Evolutionary conservation across 768 basidiomycete genomes (phyloP), one percentile per base, ranked within the genome.

Genomic region (Hysterangium stoloniferum): DNA sequence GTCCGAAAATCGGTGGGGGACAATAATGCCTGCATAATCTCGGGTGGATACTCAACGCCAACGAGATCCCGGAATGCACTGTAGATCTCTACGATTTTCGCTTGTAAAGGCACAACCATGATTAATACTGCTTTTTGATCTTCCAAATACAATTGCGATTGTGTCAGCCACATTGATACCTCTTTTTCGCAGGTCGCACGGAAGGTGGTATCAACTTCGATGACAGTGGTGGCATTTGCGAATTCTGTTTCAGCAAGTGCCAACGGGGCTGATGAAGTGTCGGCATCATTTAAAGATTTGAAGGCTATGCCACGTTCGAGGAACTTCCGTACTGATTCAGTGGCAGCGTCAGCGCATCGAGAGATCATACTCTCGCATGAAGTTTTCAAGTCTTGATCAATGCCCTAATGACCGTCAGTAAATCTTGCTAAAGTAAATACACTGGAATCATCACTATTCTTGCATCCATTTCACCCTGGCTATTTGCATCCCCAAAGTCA

Each of bases 331-430:
- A 93, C 64, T 0, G 84, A 76, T 3, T 70, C 68, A 35, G 80
- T 80, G 22, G 87, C 73, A 0, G 71, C 64, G 33, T 71, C 67
- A 6, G 81, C 73, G 54, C 82, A 82, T 12, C 76, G 66, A 3
- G 72, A 66, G 52, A 98, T 95, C 32, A 91, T 75, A 34, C 81
- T 79, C 68, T 95, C 91, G 67, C 94, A 98, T 0, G 82, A 84
- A 15, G 72, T 71, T 60, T 91, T 88, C 25, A 97, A 78, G 27
- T 85, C 86, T 42, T 82, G 75, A 66, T 97, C 95, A 57, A 96
- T 85, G 53, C 83, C 84, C 89, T 94, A 63, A 24, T 22, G 29
- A 52, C 36, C 32, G 53, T 36, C 36, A 34, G 44, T 20, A 44
- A 34, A 24, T 24, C 25, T 41, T 24, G 12, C 41, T 28, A 46